Percentiles rank a stretch among this genome's conserved stretches.
Conservation (phyloP, 2,329 filamentous ascomycete genomes). For the Xylaria sp. region DNA sequence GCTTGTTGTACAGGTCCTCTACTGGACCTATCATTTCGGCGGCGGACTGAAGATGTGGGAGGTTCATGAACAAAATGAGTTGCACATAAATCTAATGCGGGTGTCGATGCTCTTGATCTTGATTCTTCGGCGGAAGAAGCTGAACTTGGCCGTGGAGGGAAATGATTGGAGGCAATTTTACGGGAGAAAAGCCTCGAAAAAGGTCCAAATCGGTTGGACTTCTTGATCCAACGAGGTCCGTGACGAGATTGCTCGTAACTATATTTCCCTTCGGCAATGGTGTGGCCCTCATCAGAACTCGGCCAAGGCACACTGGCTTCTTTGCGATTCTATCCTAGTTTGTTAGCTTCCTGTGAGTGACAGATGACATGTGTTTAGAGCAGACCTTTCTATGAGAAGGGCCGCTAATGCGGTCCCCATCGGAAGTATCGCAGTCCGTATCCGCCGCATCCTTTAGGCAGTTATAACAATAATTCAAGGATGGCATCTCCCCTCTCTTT, state of each 20-base stretch:
- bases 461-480: slow-evolving; percentile 40
- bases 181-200: slow-evolving; percentile 32
- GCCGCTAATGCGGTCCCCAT: neutral
- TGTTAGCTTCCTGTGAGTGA: slow-evolving; percentile 3
- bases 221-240: slow-evolving; percentile 23
- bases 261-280: slow-evolving; percentile 13
- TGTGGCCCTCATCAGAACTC: slow-evolving; percentile 26
- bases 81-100: neutral
- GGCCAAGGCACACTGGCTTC: neutral
- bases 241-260: slow-evolving; percentile 22
- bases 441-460: slow-evolving; percentile 38
- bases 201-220: slow-evolving; percentile 24
- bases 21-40: neutral
- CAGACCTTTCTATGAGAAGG: slow-evolving; percentile 12
- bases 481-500: slow-evolving; percentile 43
- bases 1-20: neutral
- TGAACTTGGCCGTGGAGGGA: neutral
- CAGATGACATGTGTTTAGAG: neutral
- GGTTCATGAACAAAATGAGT: neutral
- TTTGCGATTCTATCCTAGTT: slow-evolving; percentile 18
- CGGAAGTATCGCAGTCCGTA: slow-evolving; percentile 12
- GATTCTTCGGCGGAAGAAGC: slow-evolving; percentile 35
- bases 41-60: neutral
- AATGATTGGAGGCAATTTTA: neutral
- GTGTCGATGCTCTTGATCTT: slow-evolving; percentile 32